These are phyloP conservation scores for Diaporthe helianthi DNA, from an alignment of 2,329 filamentous ascomycete species.

Conservation along the genomic window DNA sequence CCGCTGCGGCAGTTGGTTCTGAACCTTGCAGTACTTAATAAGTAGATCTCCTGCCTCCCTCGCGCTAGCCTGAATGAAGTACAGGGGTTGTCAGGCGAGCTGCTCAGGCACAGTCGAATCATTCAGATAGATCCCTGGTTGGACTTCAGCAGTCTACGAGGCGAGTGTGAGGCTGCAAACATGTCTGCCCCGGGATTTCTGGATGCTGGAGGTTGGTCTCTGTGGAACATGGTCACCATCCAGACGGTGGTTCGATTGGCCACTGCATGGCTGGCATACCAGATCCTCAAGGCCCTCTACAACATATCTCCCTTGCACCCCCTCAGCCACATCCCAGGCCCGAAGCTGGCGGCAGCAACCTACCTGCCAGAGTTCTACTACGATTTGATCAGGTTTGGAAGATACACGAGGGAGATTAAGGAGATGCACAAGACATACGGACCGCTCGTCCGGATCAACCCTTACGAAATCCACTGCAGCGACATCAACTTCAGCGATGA, in stretches of 20 bases:
- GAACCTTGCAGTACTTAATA: conserved; percentile 10
- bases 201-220: conserved; percentile 9
- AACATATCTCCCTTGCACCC: conserved; percentile 28
- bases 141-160: no score
- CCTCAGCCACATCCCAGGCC: conserved; percentile 42
- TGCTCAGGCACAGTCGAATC: not conserved
- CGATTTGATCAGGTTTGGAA: conserved; percentile 40
- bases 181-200: not conserved
- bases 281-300: conserved; percentile 19
- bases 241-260: not conserved
- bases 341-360: conserved; percentile 43
- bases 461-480: conserved; percentile 43
- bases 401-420: conserved; percentile 42
- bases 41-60: not conserved
- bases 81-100: conserved; percentile 16
- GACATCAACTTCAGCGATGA: conserved; percentile 42
- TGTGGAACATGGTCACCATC: not conserved
- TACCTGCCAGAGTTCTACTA: conserved; percentile 45
- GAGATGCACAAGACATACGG: conserved; percentile 47
- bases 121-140: not conserved
- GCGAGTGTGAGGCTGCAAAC: not conserved
- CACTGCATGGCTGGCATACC: conserved; percentile 12
- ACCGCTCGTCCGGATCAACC: conserved; percentile 45
- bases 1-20: not conserved
- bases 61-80: conserved; percentile 11